A percentile compares a stretch with the other conserved stretches of the same genome.
Evolutionary conservation across 179 eudicot species (phyloP).

Genomic region (Silene vulgaris): DNA sequence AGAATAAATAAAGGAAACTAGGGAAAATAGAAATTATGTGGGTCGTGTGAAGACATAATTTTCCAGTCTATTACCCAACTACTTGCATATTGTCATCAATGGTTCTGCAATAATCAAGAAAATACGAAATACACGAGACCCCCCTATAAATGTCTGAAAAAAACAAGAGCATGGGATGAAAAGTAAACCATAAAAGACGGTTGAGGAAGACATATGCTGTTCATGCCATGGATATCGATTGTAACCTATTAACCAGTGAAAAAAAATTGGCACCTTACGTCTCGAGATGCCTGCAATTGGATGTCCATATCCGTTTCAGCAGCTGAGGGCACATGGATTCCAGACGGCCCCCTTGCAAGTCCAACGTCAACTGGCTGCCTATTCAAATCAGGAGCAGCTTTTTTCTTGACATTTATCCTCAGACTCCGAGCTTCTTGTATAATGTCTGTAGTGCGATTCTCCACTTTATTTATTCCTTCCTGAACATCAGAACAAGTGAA

Average conservation of each 20-base stretch:
- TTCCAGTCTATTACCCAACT: background rate
- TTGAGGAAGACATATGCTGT: constrained; percentile 13
- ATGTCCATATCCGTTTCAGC: constrained; percentile 52
- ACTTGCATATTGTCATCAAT: background rate
- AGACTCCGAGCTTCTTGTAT: constrained; percentile 78
- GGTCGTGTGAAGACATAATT: background rate
- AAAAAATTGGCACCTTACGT: constrained; percentile 86
- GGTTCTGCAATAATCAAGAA: background rate
- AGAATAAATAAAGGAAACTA: background rate
- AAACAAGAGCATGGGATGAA: constrained; percentile 2
- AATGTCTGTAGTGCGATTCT: constrained; percentile 69
- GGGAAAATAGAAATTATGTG: background rate
- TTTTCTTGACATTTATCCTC: constrained; percentile 53
- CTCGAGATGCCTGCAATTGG: constrained; percentile 94
- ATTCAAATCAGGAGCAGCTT: constrained; percentile 36
- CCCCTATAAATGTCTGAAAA: background rate
- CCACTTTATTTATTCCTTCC: constrained; percentile 73
- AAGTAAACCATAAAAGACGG: background rate
- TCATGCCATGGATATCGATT: constrained; percentile 10
- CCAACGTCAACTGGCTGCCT: constrained; percentile 33
- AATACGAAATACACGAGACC: background rate
- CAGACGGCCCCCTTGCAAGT: constrained; percentile 32
- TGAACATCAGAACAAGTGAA: constrained; percentile 37
- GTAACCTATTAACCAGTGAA: constrained; percentile 27
- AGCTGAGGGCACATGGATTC: constrained; percentile 35